These are phyloP conservation scores for Podospora tetraspora DNA, from an alignment of 495 filamentous ascomycete genomes.

Conservation along the genomic window DNA sequence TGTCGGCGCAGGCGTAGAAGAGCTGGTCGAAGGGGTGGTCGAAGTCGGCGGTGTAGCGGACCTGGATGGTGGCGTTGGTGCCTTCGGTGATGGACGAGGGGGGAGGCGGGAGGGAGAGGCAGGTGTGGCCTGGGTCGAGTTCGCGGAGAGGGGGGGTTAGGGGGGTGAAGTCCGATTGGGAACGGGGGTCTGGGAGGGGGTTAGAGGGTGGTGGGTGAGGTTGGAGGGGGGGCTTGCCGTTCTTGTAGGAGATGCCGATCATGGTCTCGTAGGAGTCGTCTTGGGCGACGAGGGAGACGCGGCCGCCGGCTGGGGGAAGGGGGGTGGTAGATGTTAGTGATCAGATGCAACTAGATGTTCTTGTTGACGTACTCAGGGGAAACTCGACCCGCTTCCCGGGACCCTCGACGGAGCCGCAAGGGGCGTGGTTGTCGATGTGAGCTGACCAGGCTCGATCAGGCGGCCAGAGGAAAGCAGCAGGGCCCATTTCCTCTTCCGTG, in stretches of 20 bases:
- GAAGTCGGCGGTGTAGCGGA: constrained; percentile 44
- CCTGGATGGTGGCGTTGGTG: constrained; percentile 46
- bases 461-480: constrained; percentile 49
- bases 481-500: constrained; percentile 35
- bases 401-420: constrained; percentile 39
- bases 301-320: constrained; percentile 17
- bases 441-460: constrained; percentile 43
- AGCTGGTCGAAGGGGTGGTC: constrained; percentile 43
- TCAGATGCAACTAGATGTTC: not conserved
- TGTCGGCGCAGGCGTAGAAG: constrained; percentile 50
- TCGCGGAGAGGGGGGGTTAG: constrained; percentile 36
- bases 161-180: constrained; percentile 24
- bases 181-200: constrained; percentile 12
- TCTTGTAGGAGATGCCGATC: constrained; percentile 18
- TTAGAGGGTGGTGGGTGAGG: constrained; percentile 4
- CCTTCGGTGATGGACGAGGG: constrained; percentile 30
- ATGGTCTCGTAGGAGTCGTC: constrained; percentile 18
- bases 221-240: constrained; percentile 5
- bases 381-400: constrained; percentile 40
- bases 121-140: constrained; percentile 44
- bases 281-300: constrained; percentile 30
- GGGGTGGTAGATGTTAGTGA: constrained; percentile 1
- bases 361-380: constrained; percentile 22
- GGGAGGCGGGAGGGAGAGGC: constrained; percentile 39
- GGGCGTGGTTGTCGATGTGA: constrained; percentile 40